phyloP scores from a whole-genome alignment of 2,329 filamentous ascomycete genomes.

The Fonsecaea monophora region DNA sequence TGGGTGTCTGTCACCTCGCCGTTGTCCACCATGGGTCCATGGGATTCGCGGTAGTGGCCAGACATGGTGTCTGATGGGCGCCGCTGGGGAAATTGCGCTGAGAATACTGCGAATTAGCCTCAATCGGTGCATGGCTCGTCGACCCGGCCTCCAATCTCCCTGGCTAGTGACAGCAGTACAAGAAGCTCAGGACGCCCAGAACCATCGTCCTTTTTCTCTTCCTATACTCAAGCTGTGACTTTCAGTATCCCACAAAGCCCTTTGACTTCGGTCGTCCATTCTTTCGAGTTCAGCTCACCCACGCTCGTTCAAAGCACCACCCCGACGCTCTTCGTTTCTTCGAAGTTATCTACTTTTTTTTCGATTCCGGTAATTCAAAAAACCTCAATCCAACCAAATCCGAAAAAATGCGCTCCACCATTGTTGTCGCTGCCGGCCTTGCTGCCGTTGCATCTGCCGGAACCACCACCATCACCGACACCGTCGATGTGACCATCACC shows the following conservation, averaged over 20 bases:
- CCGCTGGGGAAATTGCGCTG: slow-evolving; percentile 27
- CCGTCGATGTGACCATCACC: slow-evolving; percentile 67
- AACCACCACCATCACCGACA: slow-evolving; percentile 60
- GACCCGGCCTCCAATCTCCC: slow-evolving; percentile 33
- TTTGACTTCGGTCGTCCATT: slow-evolving; percentile 41
- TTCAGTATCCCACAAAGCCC: slow-evolving; percentile 36
- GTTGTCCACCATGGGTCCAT: slow-evolving; percentile 12
- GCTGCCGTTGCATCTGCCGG: slow-evolving; percentile 43
- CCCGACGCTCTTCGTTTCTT: slow-evolving; percentile 22
- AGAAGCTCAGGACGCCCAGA: slow-evolving; percentile 34
- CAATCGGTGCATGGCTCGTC: slow-evolving; percentile 15
- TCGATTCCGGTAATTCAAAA: slow-evolving; percentile 30
- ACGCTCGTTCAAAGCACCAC: slow-evolving; percentile 37
- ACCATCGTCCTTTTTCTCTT: slow-evolving; percentile 24
- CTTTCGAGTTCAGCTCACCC: slow-evolving; percentile 40
- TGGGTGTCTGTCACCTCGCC: slow-evolving; percentile 16
- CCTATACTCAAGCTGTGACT: slow-evolving; percentile 36
- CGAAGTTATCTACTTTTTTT: slow-evolving; percentile 24
- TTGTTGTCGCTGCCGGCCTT: slow-evolving; percentile 47
- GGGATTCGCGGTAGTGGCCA: slow-evolving; percentile 13
- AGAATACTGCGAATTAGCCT: slow-evolving; percentile 21
- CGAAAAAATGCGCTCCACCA: slow-evolving; percentile 42
- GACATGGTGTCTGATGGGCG: slow-evolving; percentile 19
- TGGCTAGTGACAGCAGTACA: slow-evolving; percentile 31
- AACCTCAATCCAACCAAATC: slow-evolving; percentile 12